phyloP scores from a whole-genome alignment of 176 grass and related monocot genomes.

The Triticum turgidum region DNA sequence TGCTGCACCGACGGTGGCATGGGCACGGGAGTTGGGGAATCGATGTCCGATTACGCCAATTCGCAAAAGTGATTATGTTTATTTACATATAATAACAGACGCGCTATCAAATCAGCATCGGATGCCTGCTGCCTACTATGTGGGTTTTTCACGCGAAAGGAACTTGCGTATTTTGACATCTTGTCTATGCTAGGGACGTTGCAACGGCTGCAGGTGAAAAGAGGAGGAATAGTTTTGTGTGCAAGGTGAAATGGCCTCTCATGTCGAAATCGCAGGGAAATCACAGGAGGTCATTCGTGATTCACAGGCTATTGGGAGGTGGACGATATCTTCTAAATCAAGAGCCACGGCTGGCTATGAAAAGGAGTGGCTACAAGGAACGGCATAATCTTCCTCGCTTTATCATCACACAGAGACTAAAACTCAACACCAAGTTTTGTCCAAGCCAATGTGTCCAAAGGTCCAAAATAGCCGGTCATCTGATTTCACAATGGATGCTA shows the following conservation, averaged over 20 bases:
- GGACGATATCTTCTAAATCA: background rate
- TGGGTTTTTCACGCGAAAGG: background rate
- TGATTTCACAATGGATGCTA: background rate
- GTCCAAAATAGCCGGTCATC: background rate
- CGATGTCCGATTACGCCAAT: background rate
- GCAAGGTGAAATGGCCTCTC: background rate
- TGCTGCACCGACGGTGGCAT: background rate
- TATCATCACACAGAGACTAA: background rate
- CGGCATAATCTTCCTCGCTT: background rate
- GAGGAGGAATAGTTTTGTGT: background rate
- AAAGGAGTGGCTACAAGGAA: background rate
- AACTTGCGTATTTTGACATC: background rate
- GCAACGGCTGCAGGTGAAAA: background rate
- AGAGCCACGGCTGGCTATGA: background rate
- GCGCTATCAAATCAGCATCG: slow-evolving; percentile 31
- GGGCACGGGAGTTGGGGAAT: background rate
- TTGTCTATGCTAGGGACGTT: background rate
- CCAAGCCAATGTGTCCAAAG: background rate
- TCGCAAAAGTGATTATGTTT: too few relatives aligned
- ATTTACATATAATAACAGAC: background rate
- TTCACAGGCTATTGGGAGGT: background rate
- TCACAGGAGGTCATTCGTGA: background rate
- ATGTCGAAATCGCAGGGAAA: background rate
- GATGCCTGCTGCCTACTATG: background rate
- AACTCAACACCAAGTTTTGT: background rate